Conservation (phyloP, 148 eudicot genomes). For the Camellia japonica region DNA sequence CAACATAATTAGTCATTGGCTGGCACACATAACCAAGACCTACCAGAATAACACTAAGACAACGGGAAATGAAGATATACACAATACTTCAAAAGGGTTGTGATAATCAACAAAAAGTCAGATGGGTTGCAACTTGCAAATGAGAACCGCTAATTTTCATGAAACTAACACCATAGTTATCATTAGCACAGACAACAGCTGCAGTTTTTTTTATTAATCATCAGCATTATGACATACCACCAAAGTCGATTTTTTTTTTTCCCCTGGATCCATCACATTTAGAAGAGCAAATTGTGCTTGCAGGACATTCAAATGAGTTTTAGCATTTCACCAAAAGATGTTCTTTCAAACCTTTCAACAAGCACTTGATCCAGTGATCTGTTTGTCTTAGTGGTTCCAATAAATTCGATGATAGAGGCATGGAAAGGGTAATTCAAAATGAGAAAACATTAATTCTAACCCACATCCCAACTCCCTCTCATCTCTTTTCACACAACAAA, state of each 20-base stretch:
- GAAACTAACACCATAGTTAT: not conserved
- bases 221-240: not conserved
- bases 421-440: not conserved
- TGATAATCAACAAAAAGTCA: not conserved
- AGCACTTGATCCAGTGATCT: not conserved
- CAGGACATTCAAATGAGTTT: not conserved
- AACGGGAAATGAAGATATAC: not conserved
- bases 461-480: not conserved
- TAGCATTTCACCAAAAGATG: not conserved
- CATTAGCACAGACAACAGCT: not conserved
- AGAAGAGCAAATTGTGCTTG: not conserved
- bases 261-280: not conserved
- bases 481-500: not conserved
- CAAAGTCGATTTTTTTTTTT: not conserved
- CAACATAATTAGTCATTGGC: constrained; percentile 1
- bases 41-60: not conserved
- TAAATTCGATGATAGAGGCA: not conserved
- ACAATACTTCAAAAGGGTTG: not conserved
- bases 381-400: not conserved
- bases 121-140: not conserved
- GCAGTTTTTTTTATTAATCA: not conserved
- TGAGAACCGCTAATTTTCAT: not conserved
- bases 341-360: not conserved
- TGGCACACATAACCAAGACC: not conserved
- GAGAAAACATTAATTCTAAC: not conserved